Conservation (phyloP, 176 grass and related monocot species). For the sorghum (Sorghum bicolor) region DNA sequence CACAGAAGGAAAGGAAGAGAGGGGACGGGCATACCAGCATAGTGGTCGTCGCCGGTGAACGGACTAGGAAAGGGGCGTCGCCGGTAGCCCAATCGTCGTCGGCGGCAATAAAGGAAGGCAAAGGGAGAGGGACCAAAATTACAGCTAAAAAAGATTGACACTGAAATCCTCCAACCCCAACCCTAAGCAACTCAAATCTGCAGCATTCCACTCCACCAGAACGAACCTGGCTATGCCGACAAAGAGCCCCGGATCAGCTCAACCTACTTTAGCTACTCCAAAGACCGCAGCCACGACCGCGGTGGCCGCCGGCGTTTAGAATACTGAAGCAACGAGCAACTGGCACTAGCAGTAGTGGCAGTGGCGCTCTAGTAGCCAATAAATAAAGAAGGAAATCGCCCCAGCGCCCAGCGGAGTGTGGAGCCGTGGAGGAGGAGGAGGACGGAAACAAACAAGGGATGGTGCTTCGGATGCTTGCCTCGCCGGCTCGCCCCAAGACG, state of each 20-base stretch:
- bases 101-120: neutral
- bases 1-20: neutral
- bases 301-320: neutral
- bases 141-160: neutral
- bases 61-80: too few species aligned
- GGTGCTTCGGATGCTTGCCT: constrained; percentile 50
- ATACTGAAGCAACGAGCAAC: neutral
- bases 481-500: neutral
- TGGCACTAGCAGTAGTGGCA: neutral
- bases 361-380: neutral
- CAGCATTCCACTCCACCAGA: neutral
- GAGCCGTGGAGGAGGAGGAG: neutral
- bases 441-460: neutral
- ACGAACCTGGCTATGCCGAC: neutral
- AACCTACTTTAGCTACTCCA: neutral
- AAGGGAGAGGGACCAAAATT: neutral
- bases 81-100: neutral
- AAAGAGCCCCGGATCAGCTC: neutral
- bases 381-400: constrained; percentile 10
- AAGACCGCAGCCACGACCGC: neutral
- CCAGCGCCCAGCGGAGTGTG: neutral
- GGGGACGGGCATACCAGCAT: neutral
- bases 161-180: neutral
- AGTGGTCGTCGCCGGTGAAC: neutral
- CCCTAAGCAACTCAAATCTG: neutral